Evolutionary conservation across 2,329 filamentous ascomycete genomes (phyloP), one percentile per base, ranked within the genome.

Genomic region (Blastomyces gilchristii): DNA sequence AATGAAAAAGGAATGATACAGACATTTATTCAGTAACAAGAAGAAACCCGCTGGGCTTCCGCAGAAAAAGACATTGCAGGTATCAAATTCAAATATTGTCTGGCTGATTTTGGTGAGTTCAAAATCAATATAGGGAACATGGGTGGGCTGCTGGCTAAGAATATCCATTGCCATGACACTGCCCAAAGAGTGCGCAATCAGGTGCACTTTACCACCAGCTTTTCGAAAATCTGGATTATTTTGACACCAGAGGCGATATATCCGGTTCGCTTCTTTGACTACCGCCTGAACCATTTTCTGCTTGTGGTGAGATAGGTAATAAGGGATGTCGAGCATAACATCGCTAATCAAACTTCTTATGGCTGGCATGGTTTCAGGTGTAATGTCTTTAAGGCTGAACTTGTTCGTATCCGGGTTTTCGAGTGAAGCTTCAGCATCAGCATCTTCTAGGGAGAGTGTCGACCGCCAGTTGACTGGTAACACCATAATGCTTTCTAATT

Each of bases 261-360:
- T 90, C 5, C 93, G 85, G 71, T 99, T 99, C 8, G 94, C 93
- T 77, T 99, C 94, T 64, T 83, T 83, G 50, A 96, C 87, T 58
- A 97, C 86, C 0, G 94, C 92, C 53, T 87, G 83, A 60, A 96
- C 89, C 92, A 99, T 97, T 74, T 91, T 96, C 3, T 87, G 85
- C 71, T 97, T 96, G 76, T 97, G 93, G 64, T 95, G 89, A 0
- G 93, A 97, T 77, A 99, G 87, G 77, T 97, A 99, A 73, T 96
- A 97, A 0, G 94, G 94, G 59, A 99, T 93, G 73, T 99, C 94
- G 59, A 97, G 87, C 91, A 99, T 97, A 69, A 99, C 91, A 73
- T 99, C 94, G 52, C 90, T 95, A 65, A 99, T 95, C 72, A 99
- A 86, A 71, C 89, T 90, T 56, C 94, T 87, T n/a, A 99, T 88